Evolutionary conservation across 257 asterid species (phyloP), one percentile per base, ranked within the genome.

Genomic region (Ilex aquifolium): DNA sequence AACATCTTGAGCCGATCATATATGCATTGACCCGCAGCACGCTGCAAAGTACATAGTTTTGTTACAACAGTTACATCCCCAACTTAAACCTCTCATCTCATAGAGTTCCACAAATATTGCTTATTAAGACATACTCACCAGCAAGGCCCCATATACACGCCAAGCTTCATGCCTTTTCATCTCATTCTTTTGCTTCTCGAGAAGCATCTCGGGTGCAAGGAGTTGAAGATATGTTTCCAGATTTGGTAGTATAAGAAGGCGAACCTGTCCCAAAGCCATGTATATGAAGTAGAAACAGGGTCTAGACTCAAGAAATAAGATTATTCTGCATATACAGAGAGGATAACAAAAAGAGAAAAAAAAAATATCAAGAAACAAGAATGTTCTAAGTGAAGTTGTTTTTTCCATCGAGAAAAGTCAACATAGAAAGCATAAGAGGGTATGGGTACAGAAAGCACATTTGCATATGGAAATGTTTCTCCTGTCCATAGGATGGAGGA

Each of bases 131-230:
- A 53, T 40, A 57, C 77, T 70, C 79, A 93, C 99, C 91, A 84
- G 74, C 66, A 93, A 73, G 53, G 95, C 96, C 71, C 99, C 99
- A 70, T 90, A 85, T 32, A 93, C 95, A 72, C 82, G 88, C 99
- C 97, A 90, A 21, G 99, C 95, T 83, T 90, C 99, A 73, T 79
- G 95, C 79, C 97, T 85, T 82, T 90, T 93, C 76, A 81, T 74
- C 82, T 85, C 91, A 76, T 93, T 90, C 79, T 83, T 93, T 78
- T 90, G 96, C 76, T 78, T 84, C 77, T 93, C 97, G 42, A 78
- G 83, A 69, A 87, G 95, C 97, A 93, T 87, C 74, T 93, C 97
- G 57, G 96, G 97, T 82, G 85, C 97, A 78, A 93, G 71, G 67
- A 90, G 94, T 63, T 67, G 80, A 75, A 93, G 70, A 80, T 85